Percentiles rank a stretch among this genome's conserved stretches.
phyloP scores from a whole-genome alignment of 208 protist genomes.

The Wallacemonas rigidus region DNA sequence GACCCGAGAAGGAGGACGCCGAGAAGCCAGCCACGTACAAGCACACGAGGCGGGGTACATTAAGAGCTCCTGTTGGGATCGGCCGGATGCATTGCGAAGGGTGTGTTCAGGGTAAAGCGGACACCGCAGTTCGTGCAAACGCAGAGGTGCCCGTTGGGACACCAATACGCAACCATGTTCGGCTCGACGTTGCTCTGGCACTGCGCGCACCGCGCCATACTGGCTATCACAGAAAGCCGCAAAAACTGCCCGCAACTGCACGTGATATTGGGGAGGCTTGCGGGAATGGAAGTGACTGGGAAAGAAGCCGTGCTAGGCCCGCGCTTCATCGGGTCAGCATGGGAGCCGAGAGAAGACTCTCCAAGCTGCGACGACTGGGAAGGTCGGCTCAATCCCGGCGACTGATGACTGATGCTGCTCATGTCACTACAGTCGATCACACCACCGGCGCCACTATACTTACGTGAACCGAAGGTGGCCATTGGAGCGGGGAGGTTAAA shows the following conservation, averaged over 20 bases:
- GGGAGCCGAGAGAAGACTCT: not conserved
- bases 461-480: not conserved
- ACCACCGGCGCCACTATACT: not conserved
- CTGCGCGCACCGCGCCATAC: constrained; percentile 26
- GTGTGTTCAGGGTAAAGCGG: not conserved
- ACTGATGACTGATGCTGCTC: not conserved
- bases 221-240: constrained; percentile 31
- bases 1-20: too few species aligned
- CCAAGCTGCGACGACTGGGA: constrained; percentile 3
- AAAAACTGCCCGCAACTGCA: constrained; percentile 54
- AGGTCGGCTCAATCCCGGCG: constrained; percentile 1
- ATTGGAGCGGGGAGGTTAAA: constrained; percentile 8
- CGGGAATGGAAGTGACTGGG: constrained; percentile 4
- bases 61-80: not conserved
- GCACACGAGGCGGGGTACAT: constrained; percentile 1
- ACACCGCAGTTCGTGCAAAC: constrained; percentile 40
- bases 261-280: constrained; percentile 22
- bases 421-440: not conserved
- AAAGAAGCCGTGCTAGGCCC: not conserved
- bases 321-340: not conserved
- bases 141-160: constrained; percentile 33
- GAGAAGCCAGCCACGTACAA: too few species aligned
- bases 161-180: constrained; percentile 45
- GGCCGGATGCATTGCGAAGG: not conserved
- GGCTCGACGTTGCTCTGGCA: constrained; percentile 29